Percentiles rank a stretch among this genome's conserved stretches.
phyloP scores from a whole-genome alignment of 495 filamentous ascomycete genomes.

The Trichoderma orchidacearum region DNA sequence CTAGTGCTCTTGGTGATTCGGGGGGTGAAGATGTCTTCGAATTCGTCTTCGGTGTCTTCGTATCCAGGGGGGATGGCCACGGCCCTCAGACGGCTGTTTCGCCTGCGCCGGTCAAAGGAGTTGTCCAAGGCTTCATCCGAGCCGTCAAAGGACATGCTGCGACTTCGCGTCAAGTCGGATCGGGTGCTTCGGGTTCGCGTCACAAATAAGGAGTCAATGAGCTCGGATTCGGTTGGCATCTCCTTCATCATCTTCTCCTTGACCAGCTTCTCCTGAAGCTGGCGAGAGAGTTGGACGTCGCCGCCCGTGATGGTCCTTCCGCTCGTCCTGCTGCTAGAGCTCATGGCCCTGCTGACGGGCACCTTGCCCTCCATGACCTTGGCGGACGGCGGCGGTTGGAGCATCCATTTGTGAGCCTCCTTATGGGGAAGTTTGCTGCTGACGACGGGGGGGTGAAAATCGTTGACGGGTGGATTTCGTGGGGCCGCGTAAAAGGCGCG shows the following conservation, averaged over 20 bases:
- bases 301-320: constrained; percentile 5
- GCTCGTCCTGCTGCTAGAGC: constrained; percentile 29
- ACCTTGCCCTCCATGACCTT: constrained; percentile 79
- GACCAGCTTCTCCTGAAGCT: constrained; percentile 10
- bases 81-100: neutral
- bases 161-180: constrained; percentile 14
- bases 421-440: constrained; percentile 52
- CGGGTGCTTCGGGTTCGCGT: constrained; percentile 6
- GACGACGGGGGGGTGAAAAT: constrained; percentile 76
- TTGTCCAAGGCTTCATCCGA: constrained; percentile 11
- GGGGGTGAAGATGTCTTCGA: constrained; percentile 8
- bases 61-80: neutral
- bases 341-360: constrained; percentile 37
- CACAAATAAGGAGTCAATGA: constrained; percentile 8
- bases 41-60: constrained; percentile 13
- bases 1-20: constrained; percentile 8
- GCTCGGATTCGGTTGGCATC: constrained; percentile 12
- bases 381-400: constrained; percentile 73
- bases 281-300: neutral
- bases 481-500: constrained; percentile 46
- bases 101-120: neutral
- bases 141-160: constrained; percentile 20
- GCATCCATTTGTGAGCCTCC: constrained; percentile 73
- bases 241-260: constrained; percentile 24
- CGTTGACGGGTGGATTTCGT: constrained; percentile 70